Evolutionary conservation across 108 stramenopile species (phyloP).

Genomic region (Skeletonema menzelii): DNA sequence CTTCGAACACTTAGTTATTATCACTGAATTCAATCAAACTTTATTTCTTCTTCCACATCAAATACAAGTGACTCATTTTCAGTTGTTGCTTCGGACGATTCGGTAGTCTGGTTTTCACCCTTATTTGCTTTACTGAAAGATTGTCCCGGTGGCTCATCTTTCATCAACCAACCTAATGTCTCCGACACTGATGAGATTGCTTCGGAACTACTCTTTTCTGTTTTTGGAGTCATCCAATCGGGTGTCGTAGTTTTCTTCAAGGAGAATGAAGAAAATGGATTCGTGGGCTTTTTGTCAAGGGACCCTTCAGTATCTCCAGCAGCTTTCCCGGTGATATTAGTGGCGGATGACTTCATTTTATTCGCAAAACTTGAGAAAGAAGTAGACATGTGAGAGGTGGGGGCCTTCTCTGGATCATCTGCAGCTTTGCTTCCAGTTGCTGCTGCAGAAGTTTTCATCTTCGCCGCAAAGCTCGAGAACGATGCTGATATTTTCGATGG

Average conservation of each 20-base stretch:
- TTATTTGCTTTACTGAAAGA: not conserved
- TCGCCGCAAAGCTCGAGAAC: constrained; percentile 23
- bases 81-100: not conserved
- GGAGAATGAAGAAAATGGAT: not conserved
- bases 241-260: not conserved
- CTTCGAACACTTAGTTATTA: not conserved
- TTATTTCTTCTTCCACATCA: constrained; percentile 1
- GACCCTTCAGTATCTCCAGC: not conserved
- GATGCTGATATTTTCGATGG: constrained; percentile 5
- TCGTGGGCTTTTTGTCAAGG: not conserved
- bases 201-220: not conserved
- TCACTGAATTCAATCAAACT: not conserved
- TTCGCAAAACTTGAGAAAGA: not conserved
- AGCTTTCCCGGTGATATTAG: not conserved
- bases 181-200: not conserved
- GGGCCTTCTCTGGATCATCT: constrained; percentile 1
- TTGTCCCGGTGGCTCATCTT: not conserved
- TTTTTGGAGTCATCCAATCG: not conserved
- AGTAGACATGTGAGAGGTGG: constrained; percentile 7
- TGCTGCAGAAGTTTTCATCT: not conserved
- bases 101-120: not conserved
- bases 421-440: not conserved
- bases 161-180: not conserved
- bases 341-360: not conserved
- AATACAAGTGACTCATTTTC: not conserved